Conservation (phyloP, 306 rosid genomes). For the Prunus dulcis region DNA sequence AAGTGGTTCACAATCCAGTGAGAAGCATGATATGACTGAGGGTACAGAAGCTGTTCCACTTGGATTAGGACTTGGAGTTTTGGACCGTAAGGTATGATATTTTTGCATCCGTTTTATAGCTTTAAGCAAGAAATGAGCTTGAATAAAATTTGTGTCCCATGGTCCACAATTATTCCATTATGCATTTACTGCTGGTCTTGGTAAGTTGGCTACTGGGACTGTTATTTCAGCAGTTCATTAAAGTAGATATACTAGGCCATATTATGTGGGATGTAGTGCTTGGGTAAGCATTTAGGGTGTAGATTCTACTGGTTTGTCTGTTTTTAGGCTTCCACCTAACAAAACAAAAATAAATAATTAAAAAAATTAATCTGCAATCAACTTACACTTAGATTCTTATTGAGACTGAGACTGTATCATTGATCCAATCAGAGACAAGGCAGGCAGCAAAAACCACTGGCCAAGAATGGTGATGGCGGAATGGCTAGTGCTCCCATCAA, state of each 20-base stretch:
- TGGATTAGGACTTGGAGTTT: slow-evolving; percentile 76
- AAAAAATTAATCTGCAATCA: neutral
- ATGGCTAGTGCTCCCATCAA: slow-evolving; percentile 49
- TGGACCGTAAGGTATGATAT: slow-evolving; percentile 74
- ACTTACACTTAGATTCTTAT: neutral
- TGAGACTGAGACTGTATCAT: neutral
- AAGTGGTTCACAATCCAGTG: slow-evolving; percentile 37
- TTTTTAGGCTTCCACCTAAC: neutral
- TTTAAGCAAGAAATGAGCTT: neutral
- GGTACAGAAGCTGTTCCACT: slow-evolving; percentile 66
- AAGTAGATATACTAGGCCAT: neutral
- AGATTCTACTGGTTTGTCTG: neutral
- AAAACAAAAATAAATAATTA: neutral
- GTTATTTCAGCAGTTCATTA: neutral
- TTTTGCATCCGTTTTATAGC: neutral
- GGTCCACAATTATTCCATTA: neutral
- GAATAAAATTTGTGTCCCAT: neutral
- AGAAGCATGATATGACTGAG: slow-evolving; percentile 39
- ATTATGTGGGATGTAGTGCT: neutral
- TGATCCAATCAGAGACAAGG: slow-evolving; percentile 52
- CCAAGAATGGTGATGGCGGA: slow-evolving; percentile 47
- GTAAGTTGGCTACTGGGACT: no score
- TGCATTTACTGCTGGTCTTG: neutral
- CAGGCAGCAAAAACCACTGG: slow-evolving; percentile 42
- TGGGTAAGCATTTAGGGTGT: neutral